Evolutionary conservation across 306 rosid species (phyloP).

Genomic region (Prinsepia uniflora): DNA sequence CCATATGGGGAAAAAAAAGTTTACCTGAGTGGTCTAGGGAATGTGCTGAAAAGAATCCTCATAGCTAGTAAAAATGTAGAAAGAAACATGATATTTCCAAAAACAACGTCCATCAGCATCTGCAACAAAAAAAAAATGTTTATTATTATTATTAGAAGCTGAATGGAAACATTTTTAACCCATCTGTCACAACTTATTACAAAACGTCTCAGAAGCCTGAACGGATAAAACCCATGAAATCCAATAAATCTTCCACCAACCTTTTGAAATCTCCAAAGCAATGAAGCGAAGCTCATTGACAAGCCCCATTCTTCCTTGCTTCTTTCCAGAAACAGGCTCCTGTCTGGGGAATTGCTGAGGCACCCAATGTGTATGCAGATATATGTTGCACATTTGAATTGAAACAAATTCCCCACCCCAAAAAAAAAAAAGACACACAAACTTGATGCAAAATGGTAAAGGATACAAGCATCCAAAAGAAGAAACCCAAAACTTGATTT

Average conservation of each 20-base stretch:
- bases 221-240: constrained; percentile 13
- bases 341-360: constrained; percentile 57
- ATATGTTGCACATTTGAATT: constrained; percentile 4
- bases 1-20: neutral
- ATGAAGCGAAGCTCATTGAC: constrained; percentile 44
- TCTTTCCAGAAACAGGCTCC: constrained; percentile 52
- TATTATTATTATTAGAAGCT: constrained; percentile 23
- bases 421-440: neutral
- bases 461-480: constrained; percentile 86
- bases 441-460: neutral
- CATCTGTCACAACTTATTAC: neutral
- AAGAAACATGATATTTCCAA: constrained; percentile 70
- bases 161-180: constrained; percentile 15
- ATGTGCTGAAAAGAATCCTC: constrained; percentile 45
- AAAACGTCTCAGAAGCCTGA: neutral
- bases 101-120: constrained; percentile 49
- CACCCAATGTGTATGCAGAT: constrained; percentile 1
- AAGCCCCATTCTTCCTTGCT: constrained; percentile 40
- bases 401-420: constrained; percentile 3
- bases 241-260: constrained; percentile 25
- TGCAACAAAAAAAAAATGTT: constrained; percentile 25
- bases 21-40: constrained; percentile 50
- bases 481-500: constrained; percentile 57
- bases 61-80: constrained; percentile 45
- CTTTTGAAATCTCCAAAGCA: constrained; percentile 57